A percentile compares a stretch with the other conserved stretches of the same genome.
Conservation (phyloP, 345 rosid genomes). For the Dimocarpus longan region DNA sequence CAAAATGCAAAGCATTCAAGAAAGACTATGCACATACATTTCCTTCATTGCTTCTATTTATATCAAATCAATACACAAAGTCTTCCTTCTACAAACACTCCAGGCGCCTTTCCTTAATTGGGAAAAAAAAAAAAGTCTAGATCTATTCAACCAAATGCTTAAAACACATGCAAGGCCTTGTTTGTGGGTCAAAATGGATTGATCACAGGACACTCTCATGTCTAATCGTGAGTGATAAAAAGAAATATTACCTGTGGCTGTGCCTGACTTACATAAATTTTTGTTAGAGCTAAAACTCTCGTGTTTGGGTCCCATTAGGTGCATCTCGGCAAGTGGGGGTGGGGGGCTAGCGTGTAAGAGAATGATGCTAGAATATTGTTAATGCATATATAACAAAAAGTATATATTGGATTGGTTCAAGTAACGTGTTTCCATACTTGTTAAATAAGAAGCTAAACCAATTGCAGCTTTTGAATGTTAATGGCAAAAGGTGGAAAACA, state of each 20-base stretch:
- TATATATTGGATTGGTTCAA: not conserved
- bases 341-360: no score
- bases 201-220: not conserved
- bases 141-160: not conserved
- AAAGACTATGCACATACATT: not conserved
- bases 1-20: not conserved
- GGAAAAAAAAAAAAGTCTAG: not conserved
- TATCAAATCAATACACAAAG: not conserved
- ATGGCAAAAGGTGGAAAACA: no score
- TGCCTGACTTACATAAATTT: not conserved
- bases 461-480: no score
- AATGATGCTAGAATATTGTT: no score
- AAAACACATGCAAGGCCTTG: not conserved
- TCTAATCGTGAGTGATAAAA: not conserved
- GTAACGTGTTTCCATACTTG: not conserved
- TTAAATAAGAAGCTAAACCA: no score
- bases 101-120: not conserved
- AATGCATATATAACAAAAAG: not conserved
- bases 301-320: not conserved
- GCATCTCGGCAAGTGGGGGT: not conserved
- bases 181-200: not conserved
- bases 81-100: no score
- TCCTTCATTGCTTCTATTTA: not conserved
- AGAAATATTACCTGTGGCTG: not conserved
- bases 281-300: not conserved